Evolutionary conservation across 345 rosid species (phyloP).

Genomic region (Eucalyptus cladocalyx): DNA sequence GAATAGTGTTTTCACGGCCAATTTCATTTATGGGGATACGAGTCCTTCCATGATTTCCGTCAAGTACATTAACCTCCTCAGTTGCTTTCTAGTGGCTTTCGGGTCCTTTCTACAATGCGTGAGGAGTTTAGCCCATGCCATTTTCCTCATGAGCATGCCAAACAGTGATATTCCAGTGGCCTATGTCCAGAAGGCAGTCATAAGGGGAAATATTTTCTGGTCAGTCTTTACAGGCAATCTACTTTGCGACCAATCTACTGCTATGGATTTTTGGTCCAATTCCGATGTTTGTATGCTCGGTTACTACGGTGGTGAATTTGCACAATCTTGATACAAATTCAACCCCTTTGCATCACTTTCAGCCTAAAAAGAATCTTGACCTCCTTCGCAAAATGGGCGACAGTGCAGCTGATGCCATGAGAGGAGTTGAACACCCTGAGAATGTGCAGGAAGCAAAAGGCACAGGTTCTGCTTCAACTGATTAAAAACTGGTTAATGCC

Average conservation of each 20-base stretch:
- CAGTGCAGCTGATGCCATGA: neutral
- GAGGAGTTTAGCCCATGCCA: constrained; percentile 4
- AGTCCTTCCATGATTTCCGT: constrained; percentile 1
- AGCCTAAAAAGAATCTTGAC: neutral
- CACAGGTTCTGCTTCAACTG: neutral
- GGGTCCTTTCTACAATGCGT: constrained; percentile 6
- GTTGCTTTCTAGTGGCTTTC: constrained; percentile 9
- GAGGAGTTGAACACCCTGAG: neutral
- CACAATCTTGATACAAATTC: constrained; percentile 1
- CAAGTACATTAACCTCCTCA: constrained; percentile 12
- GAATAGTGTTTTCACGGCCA: neutral
- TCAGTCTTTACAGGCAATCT: neutral
- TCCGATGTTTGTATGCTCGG: constrained; percentile 6
- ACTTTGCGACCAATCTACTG: constrained; percentile 1
- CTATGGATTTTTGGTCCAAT: constrained; percentile 15
- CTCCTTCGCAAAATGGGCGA: neutral
- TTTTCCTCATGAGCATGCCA: constrained; percentile 13
- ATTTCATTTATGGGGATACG: constrained; percentile 5
- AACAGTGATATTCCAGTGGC: neutral
- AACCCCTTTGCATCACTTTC: neutral
- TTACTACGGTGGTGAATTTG: neutral
- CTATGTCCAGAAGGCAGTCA: constrained; percentile 1
- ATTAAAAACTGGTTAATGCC: neutral
- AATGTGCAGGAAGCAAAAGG: neutral
- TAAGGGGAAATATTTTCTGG: neutral